phyloP scores from a whole-genome alignment of 208 protist species.

The Phytomonas sp. region DNA sequence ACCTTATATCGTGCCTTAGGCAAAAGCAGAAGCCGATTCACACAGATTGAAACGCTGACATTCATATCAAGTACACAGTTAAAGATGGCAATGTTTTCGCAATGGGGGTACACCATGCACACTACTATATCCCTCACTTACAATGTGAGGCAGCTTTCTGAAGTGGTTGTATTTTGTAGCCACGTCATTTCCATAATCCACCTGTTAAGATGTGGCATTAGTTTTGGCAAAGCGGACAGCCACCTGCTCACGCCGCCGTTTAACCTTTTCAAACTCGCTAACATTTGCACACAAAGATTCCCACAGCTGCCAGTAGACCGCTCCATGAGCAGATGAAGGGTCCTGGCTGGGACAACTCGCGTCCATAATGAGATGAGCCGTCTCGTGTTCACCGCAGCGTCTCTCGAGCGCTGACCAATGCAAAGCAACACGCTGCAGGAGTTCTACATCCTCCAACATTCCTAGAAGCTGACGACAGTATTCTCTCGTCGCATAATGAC shows the following conservation, averaged over 20 bases:
- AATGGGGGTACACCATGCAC: background rate
- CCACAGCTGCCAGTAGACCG: constrained; percentile 69
- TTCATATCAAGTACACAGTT: background rate
- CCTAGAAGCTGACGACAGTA: no score
- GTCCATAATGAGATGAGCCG: constrained; percentile 53
- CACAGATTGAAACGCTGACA: background rate
- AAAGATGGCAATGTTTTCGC: background rate
- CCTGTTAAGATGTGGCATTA: no score
- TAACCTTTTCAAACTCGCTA: constrained; percentile 57
- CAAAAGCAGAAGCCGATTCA: background rate
- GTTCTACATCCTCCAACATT: background rate
- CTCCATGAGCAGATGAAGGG: constrained; percentile 35
- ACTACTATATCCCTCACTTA: background rate
- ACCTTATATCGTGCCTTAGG: background rate
- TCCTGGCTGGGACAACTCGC: constrained; percentile 68
- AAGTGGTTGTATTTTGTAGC: background rate
- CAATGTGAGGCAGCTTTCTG: background rate
- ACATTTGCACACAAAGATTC: constrained; percentile 53
- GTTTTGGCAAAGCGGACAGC: constrained; percentile 26
- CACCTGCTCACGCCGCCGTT: constrained; percentile 51
- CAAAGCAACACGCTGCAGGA: constrained; percentile 58
- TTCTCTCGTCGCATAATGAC: no score
- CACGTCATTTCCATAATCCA: background rate
- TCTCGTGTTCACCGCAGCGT: constrained; percentile 32
- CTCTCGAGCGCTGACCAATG: constrained; percentile 76